Conservation (phyloP, 1,284 basidiomycete species). For the Cutaneotrichosporon dermatis region DNA sequence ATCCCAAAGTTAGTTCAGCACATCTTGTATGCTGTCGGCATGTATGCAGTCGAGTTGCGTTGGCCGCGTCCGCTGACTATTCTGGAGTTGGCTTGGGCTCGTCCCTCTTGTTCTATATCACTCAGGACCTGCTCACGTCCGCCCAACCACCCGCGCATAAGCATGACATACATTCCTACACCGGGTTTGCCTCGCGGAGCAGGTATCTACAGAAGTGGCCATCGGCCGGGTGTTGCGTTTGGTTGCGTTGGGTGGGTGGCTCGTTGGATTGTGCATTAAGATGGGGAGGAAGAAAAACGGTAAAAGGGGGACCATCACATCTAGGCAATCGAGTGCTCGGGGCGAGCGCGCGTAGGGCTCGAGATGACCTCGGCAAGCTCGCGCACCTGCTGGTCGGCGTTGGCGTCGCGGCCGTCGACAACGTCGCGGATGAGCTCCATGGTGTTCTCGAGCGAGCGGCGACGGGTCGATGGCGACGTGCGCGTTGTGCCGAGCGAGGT, state of each 20-base stretch:
- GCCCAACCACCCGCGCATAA: conserved; percentile 1
- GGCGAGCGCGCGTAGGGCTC: conserved; percentile 33
- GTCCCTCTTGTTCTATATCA: too few species aligned
- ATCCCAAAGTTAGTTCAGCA: conserved; percentile 5
- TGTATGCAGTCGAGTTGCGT: conserved; percentile 1
- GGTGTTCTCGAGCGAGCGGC: conserved; percentile 91
- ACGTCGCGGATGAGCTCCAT: conserved; percentile 91
- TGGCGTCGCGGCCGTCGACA: conserved; percentile 62
- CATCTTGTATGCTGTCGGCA: conserved; percentile 12
- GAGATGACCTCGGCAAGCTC: conserved; percentile 48
- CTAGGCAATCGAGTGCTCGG: conserved; percentile 19
- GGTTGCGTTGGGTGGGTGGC: neutral
- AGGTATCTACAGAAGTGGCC: conserved; percentile 15
- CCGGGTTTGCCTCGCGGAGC: conserved; percentile 8
- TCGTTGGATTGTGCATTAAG: neutral
- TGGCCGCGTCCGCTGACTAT: too few species aligned
- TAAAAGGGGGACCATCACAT: neutral
- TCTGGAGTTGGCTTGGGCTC: too few species aligned
- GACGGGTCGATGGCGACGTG: conserved; percentile 87
- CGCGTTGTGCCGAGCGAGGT: conserved; percentile 93
- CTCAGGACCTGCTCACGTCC: too few species aligned
- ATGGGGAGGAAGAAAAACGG: neutral
- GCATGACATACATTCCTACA: conserved; percentile 16
- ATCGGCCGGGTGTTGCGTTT: neutral
- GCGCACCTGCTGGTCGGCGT: conserved; percentile 41